These are phyloP conservation scores for Madurella fahalii DNA, from an alignment of 2,329 filamentous ascomycete species.

Conservation along the genomic window DNA sequence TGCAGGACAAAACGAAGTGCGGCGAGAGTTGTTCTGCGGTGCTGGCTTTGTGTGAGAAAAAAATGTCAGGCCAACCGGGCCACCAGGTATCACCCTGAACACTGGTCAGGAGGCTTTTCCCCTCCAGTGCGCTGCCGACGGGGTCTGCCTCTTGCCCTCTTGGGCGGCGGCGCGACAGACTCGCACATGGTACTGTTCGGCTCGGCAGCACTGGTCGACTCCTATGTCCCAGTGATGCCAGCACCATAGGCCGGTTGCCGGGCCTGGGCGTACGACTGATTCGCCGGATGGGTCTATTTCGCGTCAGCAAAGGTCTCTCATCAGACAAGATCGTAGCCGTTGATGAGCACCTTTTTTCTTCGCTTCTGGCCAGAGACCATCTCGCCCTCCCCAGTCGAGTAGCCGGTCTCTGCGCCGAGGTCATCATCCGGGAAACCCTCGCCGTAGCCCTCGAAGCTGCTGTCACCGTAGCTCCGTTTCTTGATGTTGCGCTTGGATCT, in stretches of 20 bases:
- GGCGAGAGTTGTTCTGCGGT: constrained; percentile 1
- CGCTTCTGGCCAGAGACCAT: constrained; percentile 52
- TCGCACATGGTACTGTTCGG: not conserved
- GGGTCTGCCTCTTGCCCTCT: constrained; percentile 11
- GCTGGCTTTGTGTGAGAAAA: constrained; percentile 1
- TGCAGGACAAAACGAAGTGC: not conserved
- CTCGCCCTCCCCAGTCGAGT: constrained; percentile 69
- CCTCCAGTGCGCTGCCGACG: constrained; percentile 3
- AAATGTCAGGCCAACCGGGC: constrained; percentile 15
- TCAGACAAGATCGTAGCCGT: constrained; percentile 24
- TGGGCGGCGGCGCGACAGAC: constrained; percentile 8
- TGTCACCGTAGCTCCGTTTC: constrained; percentile 73
- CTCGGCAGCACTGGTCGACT: constrained; percentile 2
- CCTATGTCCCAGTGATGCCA: constrained; percentile 55
- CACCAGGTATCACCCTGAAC: constrained; percentile 31
- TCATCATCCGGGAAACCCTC: constrained; percentile 70
- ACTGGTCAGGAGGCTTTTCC: constrained; percentile 21
- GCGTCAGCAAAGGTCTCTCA: constrained; percentile 38
- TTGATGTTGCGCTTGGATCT: constrained; percentile 64
- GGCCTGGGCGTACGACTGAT: constrained; percentile 39
- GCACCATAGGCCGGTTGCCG: constrained; percentile 54
- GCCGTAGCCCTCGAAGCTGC: constrained; percentile 69
- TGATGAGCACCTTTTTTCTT: constrained; percentile 58
- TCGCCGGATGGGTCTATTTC: constrained; percentile 44
- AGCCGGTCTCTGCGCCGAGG: constrained; percentile 52